Base-by-base conservation (phyloP, 2,329 filamentous ascomycete genomes). In the Diplodia scrobiculata region DNA sequence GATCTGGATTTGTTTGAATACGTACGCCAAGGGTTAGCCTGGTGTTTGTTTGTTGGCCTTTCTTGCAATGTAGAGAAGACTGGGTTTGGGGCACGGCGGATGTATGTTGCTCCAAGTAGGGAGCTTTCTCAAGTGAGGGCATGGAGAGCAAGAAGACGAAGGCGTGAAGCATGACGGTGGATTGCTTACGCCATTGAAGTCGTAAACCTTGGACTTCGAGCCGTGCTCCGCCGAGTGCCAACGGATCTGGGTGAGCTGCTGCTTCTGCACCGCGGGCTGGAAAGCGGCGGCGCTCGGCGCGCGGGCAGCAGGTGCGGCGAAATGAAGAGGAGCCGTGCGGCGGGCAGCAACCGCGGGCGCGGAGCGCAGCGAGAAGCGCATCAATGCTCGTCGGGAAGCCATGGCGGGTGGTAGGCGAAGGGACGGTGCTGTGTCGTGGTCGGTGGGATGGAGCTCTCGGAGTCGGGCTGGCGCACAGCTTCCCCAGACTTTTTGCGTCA, bases 401-500 rank as follows among this genome's bases (percentile, higher is more conserved):
- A 63, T 63, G 41, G 47, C 41, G 29, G 21, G 14, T 5, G 9
- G 4, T 29, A 11, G 34, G 47, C 5, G 17, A 11, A 5, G 32
- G 17, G 60, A 45, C 17, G 32, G n/a, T 25, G 14, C 2, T 34
- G 38, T 13, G 32, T 36, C 19, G 34, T 27, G 19, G 53, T 21
- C 21, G 34, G 14, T 41, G 34, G 11, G 11, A 45, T 19, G 9
- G 11, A 41, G 32, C 52, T n/a, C 17, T 36, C 52, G 52, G n/a
- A 36, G 60, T n/a, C 27, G 25, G 25, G 25, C 25, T 48, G 11
- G 19, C 55, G 55, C 34, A 34, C n/a, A 63, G 60, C 60, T 63
- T 63, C 60, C 60, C 60, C 60, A 27, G 60, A 63, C 21, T 53
- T 51, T 63, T 52, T 63, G 50, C 60, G 60, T 63, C 60, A 63